Conservation (phyloP, 2,329 filamentous ascomycete genomes). For the Rhinocladiella mackenziei region DNA sequence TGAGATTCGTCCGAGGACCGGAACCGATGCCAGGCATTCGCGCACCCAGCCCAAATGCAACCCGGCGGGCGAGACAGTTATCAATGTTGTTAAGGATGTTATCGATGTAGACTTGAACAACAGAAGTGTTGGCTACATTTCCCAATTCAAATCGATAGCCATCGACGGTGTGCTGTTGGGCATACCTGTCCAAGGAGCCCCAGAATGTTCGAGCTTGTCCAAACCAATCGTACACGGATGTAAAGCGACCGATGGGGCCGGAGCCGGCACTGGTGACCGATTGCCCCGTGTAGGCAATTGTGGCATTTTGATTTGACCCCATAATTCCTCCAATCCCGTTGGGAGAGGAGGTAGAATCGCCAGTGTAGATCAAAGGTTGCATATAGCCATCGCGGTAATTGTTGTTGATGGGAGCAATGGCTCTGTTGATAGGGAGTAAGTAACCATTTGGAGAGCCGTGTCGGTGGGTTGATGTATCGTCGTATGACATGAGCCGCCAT, state of each 20-base stretch:
- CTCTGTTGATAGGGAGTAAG: constrained; percentile 72
- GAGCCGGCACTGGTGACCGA: constrained; percentile 67
- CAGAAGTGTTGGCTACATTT: constrained; percentile 11
- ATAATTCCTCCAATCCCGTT: constrained; percentile 57
- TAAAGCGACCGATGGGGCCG: constrained; percentile 43
- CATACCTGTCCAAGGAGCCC: constrained; percentile 36
- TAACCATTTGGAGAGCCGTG: constrained; percentile 72
- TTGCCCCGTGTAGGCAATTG: constrained; percentile 58
- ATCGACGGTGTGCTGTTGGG: constrained; percentile 37
- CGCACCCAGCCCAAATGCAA: constrained; percentile 26
- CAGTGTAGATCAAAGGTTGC: constrained; percentile 68
- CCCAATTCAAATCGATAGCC: constrained; percentile 39
- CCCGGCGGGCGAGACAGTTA: constrained; percentile 29
- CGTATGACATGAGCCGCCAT: constrained; percentile 57
- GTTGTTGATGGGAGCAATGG: constrained; percentile 70
- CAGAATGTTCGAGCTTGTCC: constrained; percentile 40
- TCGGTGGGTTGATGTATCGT: constrained; percentile 50
- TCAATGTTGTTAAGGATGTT: constrained; percentile 28
- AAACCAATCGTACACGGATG: constrained; percentile 38
- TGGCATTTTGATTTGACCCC: not conserved
- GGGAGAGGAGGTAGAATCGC: constrained; percentile 75
- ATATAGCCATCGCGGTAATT: constrained; percentile 70
- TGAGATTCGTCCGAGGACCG: constrained; percentile 7
- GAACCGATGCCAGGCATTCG: constrained; percentile 20
- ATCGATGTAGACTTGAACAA: constrained; percentile 23